These are phyloP conservation scores for Rhodotorula sp. DNA, from an alignment of 1,284 basidiomycete genomes.

Conservation along the genomic window DNA sequence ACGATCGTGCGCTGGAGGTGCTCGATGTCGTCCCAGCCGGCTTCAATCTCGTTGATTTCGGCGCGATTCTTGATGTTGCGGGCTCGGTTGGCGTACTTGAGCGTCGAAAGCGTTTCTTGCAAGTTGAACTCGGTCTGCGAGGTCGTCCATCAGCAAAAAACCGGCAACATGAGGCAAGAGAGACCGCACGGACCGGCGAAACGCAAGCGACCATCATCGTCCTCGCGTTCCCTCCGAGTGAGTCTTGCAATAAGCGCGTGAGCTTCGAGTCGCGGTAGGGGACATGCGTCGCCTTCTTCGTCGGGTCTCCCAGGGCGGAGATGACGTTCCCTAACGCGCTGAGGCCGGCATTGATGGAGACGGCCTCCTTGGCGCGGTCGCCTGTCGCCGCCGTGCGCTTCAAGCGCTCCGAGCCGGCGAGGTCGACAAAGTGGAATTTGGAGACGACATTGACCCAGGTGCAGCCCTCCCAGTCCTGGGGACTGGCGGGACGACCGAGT, in stretches of 20 bases:
- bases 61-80: conserved; percentile 96
- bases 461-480: conserved; percentile 44
- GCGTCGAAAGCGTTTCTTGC: conserved; percentile 90
- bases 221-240: conserved; percentile 95
- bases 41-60: conserved; percentile 88
- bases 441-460: conserved; percentile 87
- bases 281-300: conserved; percentile 62
- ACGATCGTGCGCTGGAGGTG: conserved; percentile 85
- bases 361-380: conserved; percentile 95
- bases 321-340: conserved; percentile 97
- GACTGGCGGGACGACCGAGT: conserved; percentile 21
- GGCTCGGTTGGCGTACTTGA: conserved; percentile 97
- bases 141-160: too few relatives aligned
- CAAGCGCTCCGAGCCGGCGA: conserved; percentile 93
- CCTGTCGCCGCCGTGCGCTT: conserved; percentile 90
- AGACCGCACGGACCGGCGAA: conserved; percentile 58
- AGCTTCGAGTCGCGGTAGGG: conserved; percentile 98
- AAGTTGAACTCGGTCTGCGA: conserved; percentile 80
- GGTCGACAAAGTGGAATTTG: conserved; percentile 98
- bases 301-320: conserved; percentile 92
- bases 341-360: conserved; percentile 94
- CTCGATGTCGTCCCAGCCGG: conserved; percentile 97
- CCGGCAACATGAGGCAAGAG: too few relatives aligned
- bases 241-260: conserved; percentile 89
- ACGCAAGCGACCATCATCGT: conserved; percentile 99